Base-by-base conservation (phyloP, 2,329 filamentous ascomycete species). In the Aspergillus hiratsukae region DNA sequence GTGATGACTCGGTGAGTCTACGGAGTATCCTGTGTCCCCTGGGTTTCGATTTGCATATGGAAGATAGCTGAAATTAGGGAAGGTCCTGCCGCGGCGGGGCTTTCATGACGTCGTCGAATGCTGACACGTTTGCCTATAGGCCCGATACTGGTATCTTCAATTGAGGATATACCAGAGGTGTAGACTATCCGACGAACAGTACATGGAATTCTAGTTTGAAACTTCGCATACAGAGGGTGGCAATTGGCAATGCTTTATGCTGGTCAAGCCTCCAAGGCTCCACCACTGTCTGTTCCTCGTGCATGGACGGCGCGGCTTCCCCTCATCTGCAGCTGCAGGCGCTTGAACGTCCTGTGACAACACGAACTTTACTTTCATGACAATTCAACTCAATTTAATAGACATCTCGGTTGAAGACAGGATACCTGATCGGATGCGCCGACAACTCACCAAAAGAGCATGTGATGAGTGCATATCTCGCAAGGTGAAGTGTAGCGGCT, bases 401-500 rank as follows among this genome's bases (percentile, higher is more conserved):
- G n/a, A n/a, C n/a, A n/a, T n/a, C n/a, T n/a, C n/a, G n/a, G n/a
- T n/a, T n/a, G n/a, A n/a, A n/a, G n/a, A n/a, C n/a, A 4, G 14
- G 1, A 37, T 25, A 43, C 17, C 37, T 52, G 23, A 46, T 27
- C 35, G 41, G 31, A 59, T 59, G 57, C 59, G 57, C 52, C 55
- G 46, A n/a, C 49, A 48, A 52, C 52, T 63, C 40, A 63, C 62
- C 23, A 70, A 69, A 64, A 59, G 65, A 58, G 67, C 68, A 45
- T 70, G 67, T 48, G 68, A 71, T 58, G 56, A 51, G 27, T 71
- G 66, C 27, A 71, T 70, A 41, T 60, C 61, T 41, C 65, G 69
- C 35, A 70, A 71, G 60, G 62, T 71, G 11, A 69, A 66, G 50
- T 70, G 65, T 55, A 65, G 59, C 49, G 67, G 67, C 25, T 55